phyloP scores from a whole-genome alignment of 768 basidiomycete species.

The Tricholoma sp. region DNA sequence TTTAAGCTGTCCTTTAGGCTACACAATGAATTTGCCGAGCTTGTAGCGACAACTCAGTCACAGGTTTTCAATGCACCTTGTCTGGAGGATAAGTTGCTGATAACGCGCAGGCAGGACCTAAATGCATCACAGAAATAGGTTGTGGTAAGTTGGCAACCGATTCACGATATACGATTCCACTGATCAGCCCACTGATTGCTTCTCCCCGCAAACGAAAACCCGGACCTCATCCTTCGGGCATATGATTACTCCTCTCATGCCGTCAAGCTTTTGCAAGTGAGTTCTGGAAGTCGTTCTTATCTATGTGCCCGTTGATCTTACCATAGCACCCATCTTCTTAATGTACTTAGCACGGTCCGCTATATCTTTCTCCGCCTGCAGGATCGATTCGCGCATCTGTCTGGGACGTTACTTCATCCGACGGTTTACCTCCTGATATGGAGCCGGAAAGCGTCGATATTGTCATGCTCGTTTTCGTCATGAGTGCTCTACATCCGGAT shows the following conservation, averaged over 20 bases:
- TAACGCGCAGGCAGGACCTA: slow-evolving; percentile 61
- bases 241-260: slow-evolving; percentile 92
- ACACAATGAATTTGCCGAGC: slow-evolving; percentile 90
- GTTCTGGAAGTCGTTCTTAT: slow-evolving; percentile 7
- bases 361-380: slow-evolving; percentile 60
- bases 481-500: slow-evolving; percentile 87
- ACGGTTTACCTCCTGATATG: slow-evolving; percentile 57
- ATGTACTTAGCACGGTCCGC: slow-evolving; percentile 53
- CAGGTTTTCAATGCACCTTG: slow-evolving; percentile 38
- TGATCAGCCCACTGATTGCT: slow-evolving; percentile 47
- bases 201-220: slow-evolving; percentile 78
- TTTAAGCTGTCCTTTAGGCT: slow-evolving; percentile 49
- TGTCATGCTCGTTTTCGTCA: slow-evolving; percentile 86
- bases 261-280: slow-evolving; percentile 82
- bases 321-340: slow-evolving; percentile 1
- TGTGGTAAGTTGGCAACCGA: slow-evolving; percentile 55
- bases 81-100: slow-evolving; percentile 7
- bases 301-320: neutral
- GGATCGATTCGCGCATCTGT: slow-evolving; percentile 77
- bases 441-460: slow-evolving; percentile 75
- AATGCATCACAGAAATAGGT: slow-evolving; percentile 81
- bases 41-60: slow-evolving; percentile 61
- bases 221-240: slow-evolving; percentile 65
- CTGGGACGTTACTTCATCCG: slow-evolving; percentile 81
- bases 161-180: neutral